Evolutionary conservation across 2,329 filamentous ascomycete genomes (phyloP).

Genomic region (Escovopsis sp.): DNA sequence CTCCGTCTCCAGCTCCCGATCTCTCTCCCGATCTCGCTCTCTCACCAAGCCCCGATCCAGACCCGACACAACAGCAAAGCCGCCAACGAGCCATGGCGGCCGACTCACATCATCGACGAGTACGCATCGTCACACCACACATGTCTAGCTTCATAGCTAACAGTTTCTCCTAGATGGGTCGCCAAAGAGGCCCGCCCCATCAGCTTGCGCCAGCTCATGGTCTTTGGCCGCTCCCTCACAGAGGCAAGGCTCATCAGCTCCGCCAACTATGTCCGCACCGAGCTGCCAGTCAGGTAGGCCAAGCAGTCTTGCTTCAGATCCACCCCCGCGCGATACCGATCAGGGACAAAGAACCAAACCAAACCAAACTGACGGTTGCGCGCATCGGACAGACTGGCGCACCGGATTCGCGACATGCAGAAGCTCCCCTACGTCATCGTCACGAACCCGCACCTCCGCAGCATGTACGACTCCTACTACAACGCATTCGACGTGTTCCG

Average conservation of each 20-base stretch:
- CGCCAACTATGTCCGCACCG: slow-evolving; percentile 92
- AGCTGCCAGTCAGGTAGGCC: slow-evolving; percentile 37
- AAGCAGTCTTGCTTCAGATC: neutral
- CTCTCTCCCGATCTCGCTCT: too few relatives aligned
- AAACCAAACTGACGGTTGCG: neutral
- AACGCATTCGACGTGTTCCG: slow-evolving; percentile 88
- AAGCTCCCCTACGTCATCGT: slow-evolving; percentile 90
- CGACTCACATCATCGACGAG: slow-evolving; percentile 50
- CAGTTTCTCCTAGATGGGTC: slow-evolving; percentile 55
- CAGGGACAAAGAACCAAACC: neutral
- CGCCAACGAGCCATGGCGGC: slow-evolving; percentile 38
- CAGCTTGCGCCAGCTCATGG: slow-evolving; percentile 88
- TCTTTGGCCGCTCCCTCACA: slow-evolving; percentile 87
- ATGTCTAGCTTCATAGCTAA: too few relatives aligned
- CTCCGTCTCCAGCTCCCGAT: neutral
- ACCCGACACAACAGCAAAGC: slow-evolving; percentile 11
- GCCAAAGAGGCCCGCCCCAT: slow-evolving; percentile 87
- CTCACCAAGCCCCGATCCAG: slow-evolving; percentile 2
- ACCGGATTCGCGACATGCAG: slow-evolving; percentile 94
- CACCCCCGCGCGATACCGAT: neutral
- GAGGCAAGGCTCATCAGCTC: slow-evolving; percentile 82
- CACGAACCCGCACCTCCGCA: slow-evolving; percentile 83
- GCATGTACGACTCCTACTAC: slow-evolving; percentile 95
- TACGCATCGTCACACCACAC: slow-evolving; percentile 20
- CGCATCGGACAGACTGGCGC: slow-evolving; percentile 51